A percentile compares a stretch with the other conserved stretches of the same genome.
Evolutionary conservation across 106 monocot species (phyloP).

Genomic region (Allium cepa): DNA sequence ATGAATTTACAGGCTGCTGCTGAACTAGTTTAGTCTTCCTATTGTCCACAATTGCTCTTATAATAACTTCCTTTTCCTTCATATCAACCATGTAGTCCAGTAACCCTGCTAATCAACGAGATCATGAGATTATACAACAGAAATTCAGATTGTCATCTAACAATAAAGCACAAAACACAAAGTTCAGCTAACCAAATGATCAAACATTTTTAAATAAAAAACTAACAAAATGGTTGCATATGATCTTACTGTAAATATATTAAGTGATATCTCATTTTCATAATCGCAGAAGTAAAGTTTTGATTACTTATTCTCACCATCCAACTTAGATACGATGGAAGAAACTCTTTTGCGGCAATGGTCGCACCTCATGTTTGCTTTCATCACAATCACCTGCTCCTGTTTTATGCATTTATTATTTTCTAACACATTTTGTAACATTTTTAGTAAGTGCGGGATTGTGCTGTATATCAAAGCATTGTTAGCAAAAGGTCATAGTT

Average conservation of each 20-base stretch:
- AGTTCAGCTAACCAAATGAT: background rate
- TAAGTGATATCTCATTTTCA: background rate
- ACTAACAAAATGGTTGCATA: background rate
- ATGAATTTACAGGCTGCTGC: too few species aligned
- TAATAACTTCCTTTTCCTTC: constrained; percentile 35
- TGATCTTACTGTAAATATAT: background rate
- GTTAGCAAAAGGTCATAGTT: too few species aligned
- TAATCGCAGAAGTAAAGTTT: background rate
- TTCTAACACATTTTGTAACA: too few species aligned
- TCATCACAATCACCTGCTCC: constrained; percentile 55
- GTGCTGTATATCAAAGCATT: too few species aligned
- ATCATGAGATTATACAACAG: background rate
- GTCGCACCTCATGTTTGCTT: constrained; percentile 50
- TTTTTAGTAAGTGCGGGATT: too few species aligned
- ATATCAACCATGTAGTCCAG: constrained; percentile 56
- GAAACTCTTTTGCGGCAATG: constrained; percentile 46
- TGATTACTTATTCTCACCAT: constrained; percentile 28
- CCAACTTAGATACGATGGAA: constrained; percentile 42
- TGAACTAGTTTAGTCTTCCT: constrained; percentile 4
- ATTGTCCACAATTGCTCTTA: constrained; percentile 13
- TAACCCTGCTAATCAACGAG: constrained; percentile 25
- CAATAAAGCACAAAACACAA: background rate
- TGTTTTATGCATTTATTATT: constrained; percentile 1
- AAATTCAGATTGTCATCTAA: background rate
- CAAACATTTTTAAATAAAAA: background rate